A percentile compares a stretch with the other conserved stretches of the same genome.
phyloP scores from a whole-genome alignment of 768 basidiomycete species.

The Kwoniella shandongensis region DNA sequence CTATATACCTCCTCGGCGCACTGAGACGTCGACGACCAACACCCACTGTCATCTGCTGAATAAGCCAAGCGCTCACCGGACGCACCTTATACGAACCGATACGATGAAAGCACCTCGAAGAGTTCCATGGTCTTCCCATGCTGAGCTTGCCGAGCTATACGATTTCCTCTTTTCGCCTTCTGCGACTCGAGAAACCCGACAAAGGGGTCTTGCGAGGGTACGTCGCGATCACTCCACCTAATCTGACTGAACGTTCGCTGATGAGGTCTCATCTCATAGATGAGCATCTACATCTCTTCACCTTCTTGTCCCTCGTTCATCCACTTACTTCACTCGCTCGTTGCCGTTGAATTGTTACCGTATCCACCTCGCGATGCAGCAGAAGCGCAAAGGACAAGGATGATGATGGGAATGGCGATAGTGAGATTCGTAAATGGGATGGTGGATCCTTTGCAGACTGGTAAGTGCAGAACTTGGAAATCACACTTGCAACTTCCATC shows the following conservation, averaged over 20 bases:
- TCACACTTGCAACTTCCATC: too few relatives aligned
- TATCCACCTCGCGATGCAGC: slow-evolving; percentile 15
- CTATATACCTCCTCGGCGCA: too few relatives aligned
- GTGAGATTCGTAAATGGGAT: slow-evolving; percentile 91
- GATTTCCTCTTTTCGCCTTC: slow-evolving; percentile 45
- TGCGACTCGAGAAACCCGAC: slow-evolving; percentile 19
- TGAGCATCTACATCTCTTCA: slow-evolving; percentile 47
- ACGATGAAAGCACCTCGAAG: slow-evolving; percentile 40
- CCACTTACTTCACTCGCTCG: slow-evolving; percentile 44
- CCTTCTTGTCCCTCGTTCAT: slow-evolving; percentile 50
- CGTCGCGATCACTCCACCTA: slow-evolving; percentile 11
- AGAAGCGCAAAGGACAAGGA: slow-evolving; percentile 59
- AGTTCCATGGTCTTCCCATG: slow-evolving; percentile 42
- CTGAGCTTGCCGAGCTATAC: slow-evolving; percentile 48
- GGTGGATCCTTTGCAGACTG: slow-evolving; percentile 88
- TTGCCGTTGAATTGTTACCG: slow-evolving; percentile 41
- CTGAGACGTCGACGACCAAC: too few relatives aligned
- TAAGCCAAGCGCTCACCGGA: too few relatives aligned
- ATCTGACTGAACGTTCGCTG: neutral
- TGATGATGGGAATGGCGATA: slow-evolving; percentile 75
- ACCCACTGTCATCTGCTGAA: too few relatives aligned
- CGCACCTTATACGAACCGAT: too few relatives aligned
- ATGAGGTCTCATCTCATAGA: slow-evolving; percentile 24
- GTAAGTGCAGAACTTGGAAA: slow-evolving; percentile 29
- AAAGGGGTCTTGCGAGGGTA: slow-evolving; percentile 45